Evolutionary conservation across 495 filamentous ascomycete species (phyloP).

Genomic region (Glutinoglossum americanum): DNA sequence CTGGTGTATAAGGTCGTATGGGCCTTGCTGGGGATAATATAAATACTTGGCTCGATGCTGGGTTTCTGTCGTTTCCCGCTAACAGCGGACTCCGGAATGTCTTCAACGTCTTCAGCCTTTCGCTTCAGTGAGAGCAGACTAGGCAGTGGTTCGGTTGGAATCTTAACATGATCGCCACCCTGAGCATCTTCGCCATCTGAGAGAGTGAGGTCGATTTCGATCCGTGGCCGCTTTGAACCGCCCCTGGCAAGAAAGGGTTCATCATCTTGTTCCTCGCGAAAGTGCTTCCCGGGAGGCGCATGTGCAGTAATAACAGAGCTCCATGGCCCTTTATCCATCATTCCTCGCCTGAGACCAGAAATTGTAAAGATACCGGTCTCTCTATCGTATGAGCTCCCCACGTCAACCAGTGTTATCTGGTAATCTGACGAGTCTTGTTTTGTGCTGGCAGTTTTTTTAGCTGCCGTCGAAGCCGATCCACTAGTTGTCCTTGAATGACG

Average conservation of each 20-base stretch:
- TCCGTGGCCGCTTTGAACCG: neutral
- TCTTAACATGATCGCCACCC: neutral
- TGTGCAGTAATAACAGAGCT: neutral
- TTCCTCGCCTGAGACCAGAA: neutral
- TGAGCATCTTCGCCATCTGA: neutral
- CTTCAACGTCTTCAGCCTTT: neutral
- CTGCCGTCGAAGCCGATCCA: neutral
- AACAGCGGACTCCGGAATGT: neutral
- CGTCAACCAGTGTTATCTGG: conserved; percentile 2
- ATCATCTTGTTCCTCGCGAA: neutral
- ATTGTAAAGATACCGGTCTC: neutral
- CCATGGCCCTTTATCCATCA: neutral
- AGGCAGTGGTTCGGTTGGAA: neutral
- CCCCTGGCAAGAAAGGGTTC: neutral
- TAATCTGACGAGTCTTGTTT: neutral
- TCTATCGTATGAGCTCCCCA: neutral
- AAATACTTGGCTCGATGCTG: neutral
- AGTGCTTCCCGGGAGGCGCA: neutral
- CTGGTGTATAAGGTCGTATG: neutral
- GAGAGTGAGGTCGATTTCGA: neutral
- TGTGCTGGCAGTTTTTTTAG: neutral
- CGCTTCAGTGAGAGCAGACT: neutral
- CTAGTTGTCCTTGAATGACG: neutral
- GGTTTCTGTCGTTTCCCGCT: neutral
- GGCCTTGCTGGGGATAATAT: neutral